Base-by-base conservation (phyloP, 1,284 basidiomycete species). In the Ganoderma sinense region DNA sequence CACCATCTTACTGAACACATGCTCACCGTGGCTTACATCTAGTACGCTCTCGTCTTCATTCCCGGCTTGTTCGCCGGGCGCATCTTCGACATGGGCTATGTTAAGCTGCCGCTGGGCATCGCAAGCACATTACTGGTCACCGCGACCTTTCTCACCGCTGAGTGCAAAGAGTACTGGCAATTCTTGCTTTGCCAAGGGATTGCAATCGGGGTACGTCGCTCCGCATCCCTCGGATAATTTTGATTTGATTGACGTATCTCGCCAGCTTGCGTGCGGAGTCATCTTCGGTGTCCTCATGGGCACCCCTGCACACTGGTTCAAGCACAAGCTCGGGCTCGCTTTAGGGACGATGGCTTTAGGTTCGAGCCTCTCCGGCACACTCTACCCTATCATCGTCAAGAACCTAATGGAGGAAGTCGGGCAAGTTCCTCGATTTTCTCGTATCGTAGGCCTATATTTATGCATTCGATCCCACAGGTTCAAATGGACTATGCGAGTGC, bases 401-500 rank as follows among this genome's bases (percentile, higher is more conserved):
- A 84, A 80, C 51, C 76, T 88, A 31, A 75, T 86, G 45, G 73
- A 77, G 1, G 48, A 72, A 53, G 77, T 85, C 11, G 84, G 80
- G 82, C 80, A 72, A 20, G 77, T 68, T 64, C 10, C 7, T 33
- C 1, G 16, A 2, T 10, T 2, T n/a, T 13, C 6, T 14, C 26
- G 5, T 40, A 7, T 26, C 59, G 48, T 3, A 23, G 48, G 48
- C 23, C 10, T 20, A 36, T 14, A 16, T 3, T 18, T n/a, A 41
- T 31, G 60, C 20, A 53, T 16, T 48, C 29, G 51, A 23, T 14
- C 11, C 33, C 40, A 41, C 43, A 89, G 88, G 8, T 90, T 90
- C 74, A 78, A 80, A 67, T 90, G 89, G 89, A 88, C 88, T 0
- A 88, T 90, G 85, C 83, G 89, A 18, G 84, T 88, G 59, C 76